Conservation (phyloP, 2,329 filamentous ascomycete species). For the Colletotrichum sp. region DNA sequence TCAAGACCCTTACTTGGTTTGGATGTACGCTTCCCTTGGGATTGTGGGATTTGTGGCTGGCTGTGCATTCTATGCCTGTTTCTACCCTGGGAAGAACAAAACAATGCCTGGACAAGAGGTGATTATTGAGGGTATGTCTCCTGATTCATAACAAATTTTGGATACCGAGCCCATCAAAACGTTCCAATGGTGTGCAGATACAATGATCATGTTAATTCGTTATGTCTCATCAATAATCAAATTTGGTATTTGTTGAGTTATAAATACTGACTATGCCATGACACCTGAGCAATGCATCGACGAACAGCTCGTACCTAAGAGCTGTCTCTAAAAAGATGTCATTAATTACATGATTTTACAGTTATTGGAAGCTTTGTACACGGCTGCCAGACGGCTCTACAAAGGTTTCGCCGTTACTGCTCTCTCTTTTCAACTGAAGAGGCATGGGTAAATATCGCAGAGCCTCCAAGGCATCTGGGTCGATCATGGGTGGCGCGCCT, state of each 20-base stretch:
- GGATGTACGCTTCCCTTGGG: constrained; percentile 69
- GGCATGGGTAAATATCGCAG: background rate
- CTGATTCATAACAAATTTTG: background rate
- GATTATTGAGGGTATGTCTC: background rate
- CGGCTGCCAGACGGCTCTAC: background rate
- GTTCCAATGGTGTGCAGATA: too few species aligned
- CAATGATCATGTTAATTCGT: too few species aligned
- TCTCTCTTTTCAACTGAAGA: background rate
- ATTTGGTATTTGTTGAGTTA: background rate
- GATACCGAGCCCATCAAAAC: too few species aligned
- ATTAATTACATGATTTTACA: background rate
- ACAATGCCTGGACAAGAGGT: background rate
- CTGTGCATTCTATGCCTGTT: constrained; percentile 51
- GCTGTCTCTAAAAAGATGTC: background rate
- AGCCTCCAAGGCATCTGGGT: background rate
- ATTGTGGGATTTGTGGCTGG: constrained; percentile 52
- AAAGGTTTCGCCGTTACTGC: background rate
- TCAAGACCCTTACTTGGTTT: constrained; percentile 68
- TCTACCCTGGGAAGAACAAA: background rate
- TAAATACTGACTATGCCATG: background rate
- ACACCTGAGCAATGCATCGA: background rate
- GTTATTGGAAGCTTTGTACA: background rate
- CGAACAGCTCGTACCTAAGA: background rate
- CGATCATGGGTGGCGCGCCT: background rate
- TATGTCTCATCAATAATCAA: background rate